phyloP scores from a whole-genome alignment of 2,329 filamentous ascomycete genomes.

The Lizonia empirigonia region DNA sequence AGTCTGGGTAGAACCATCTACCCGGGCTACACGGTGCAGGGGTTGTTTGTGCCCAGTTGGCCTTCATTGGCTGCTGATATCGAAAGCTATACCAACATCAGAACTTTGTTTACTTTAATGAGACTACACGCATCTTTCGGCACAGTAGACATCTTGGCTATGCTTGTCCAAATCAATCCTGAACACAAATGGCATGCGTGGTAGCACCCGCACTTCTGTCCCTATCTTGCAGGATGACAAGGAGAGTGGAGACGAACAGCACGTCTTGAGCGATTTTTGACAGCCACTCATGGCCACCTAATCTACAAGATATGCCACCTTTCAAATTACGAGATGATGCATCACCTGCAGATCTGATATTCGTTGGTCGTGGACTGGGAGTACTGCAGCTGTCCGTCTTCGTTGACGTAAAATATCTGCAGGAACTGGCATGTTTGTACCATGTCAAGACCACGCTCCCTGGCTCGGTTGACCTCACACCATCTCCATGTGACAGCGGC shows the following conservation, averaged over 20 bases:
- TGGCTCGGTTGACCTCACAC: not conserved
- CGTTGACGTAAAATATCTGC: slow-evolving; percentile 7
- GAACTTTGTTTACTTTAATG: slow-evolving; percentile 17
- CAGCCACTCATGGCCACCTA: slow-evolving; percentile 8
- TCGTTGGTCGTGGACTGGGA: not conserved
- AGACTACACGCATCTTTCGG: slow-evolving; percentile 8
- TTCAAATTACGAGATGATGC: not conserved
- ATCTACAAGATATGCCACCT: not conserved
- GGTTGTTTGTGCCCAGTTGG: slow-evolving; percentile 5
- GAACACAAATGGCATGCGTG: not conserved
- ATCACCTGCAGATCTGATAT: not conserved
- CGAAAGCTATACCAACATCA: slow-evolving; percentile 11
- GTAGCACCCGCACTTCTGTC: not conserved
- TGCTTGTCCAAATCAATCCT: not conserved
- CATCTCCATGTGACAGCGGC: slow-evolving; percentile 9
- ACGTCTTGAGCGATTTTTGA: slow-evolving; percentile 14
- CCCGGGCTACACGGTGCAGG: slow-evolving; percentile 16
- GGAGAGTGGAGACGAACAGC: slow-evolving; percentile 2
- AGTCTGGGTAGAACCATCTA: slow-evolving; percentile 11
- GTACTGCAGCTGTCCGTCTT: not conserved
- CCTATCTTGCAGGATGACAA: slow-evolving; percentile 7
- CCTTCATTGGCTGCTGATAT: slow-evolving; percentile 12
- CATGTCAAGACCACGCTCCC: not conserved
- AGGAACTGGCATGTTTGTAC: not conserved
- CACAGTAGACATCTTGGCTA: not conserved